Evolutionary conservation across 768 basidiomycete species (phyloP).

Genomic region (Grammothele lineata): DNA sequence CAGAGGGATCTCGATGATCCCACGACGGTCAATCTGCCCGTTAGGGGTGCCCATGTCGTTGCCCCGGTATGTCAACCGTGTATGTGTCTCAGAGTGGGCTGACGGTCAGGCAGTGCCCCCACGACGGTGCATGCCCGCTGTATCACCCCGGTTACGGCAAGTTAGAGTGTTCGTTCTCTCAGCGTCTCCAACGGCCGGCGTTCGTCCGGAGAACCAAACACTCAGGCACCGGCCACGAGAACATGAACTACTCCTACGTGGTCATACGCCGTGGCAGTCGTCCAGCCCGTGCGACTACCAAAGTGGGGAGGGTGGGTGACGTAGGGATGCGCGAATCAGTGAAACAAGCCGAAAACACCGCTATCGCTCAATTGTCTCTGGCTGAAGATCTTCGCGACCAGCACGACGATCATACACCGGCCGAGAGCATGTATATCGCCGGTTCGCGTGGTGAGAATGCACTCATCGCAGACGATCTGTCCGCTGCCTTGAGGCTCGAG

Average conservation of each 20-base stretch:
- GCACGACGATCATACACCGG: background rate
- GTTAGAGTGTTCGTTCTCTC: constrained; percentile 78
- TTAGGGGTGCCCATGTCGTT: constrained; percentile 73
- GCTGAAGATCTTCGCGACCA: constrained; percentile 12
- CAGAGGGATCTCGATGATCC: constrained; percentile 51
- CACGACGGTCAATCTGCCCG: constrained; percentile 29
- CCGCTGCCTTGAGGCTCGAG: constrained; percentile 60
- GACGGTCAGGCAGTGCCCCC: constrained; percentile 64
- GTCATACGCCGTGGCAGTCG: constrained; percentile 78
- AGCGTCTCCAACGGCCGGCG: constrained; percentile 80
- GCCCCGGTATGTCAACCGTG: constrained; percentile 63
- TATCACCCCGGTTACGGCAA: constrained; percentile 47
- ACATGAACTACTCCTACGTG: constrained; percentile 86
- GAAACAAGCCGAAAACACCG: constrained; percentile 23
- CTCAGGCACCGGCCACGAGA: constrained; percentile 78
- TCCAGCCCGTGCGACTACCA: constrained; percentile 37
- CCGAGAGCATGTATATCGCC: no score
- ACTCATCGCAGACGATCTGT: constrained; percentile 30
- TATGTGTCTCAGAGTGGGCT: background rate
- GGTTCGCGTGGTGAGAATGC: background rate
- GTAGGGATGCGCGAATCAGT: constrained; percentile 45
- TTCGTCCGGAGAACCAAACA: constrained; percentile 90
- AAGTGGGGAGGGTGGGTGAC: constrained; percentile 49
- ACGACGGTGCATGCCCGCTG: constrained; percentile 83
- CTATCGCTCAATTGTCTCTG: constrained; percentile 19